Evolutionary conservation across 495 filamentous ascomycete genomes (phyloP).

Genomic region (Hyphodiscus hymeniophilus): DNA sequence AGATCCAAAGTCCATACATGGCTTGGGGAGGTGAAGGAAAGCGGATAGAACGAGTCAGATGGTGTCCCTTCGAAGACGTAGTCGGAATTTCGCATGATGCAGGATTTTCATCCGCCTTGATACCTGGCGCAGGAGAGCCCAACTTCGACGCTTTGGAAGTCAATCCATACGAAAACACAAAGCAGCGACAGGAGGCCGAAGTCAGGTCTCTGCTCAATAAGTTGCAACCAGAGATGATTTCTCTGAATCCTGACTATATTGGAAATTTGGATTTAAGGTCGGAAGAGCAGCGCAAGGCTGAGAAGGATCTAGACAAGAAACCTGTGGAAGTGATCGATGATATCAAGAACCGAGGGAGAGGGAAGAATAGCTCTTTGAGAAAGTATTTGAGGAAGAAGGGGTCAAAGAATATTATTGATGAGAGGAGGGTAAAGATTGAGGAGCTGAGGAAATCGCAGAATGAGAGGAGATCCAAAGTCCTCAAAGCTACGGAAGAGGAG

Average conservation of each 20-base stretch:
- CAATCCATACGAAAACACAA: conserved; percentile 94
- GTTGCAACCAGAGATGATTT: conserved; percentile 94
- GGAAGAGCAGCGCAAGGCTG: conserved; percentile 60
- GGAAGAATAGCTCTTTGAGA: conserved; percentile 84
- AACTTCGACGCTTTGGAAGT: conserved; percentile 91
- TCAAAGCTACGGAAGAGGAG: conserved; percentile 52
- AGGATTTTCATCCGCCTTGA: conserved; percentile 81
- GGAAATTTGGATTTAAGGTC: conserved; percentile 75
- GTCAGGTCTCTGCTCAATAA: conserved; percentile 85
- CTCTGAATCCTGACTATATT: conserved; percentile 81
- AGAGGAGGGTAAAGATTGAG: conserved; percentile 63
- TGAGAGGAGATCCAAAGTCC: conserved; percentile 51
- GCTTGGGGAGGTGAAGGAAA: conserved; percentile 83
- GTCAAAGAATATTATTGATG: conserved; percentile 85
- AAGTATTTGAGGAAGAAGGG: conserved; percentile 87
- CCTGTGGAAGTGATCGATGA: conserved; percentile 62
- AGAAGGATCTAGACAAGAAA: conserved; percentile 66
- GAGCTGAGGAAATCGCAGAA: conserved; percentile 56
- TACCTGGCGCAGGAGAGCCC: conserved; percentile 90
- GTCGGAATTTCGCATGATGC: conserved; percentile 76
- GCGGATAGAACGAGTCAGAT: conserved; percentile 68
- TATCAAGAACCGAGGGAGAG: conserved; percentile 63
- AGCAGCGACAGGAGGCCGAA: conserved; percentile 90
- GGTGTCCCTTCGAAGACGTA: conserved; percentile 94
- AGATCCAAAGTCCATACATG: conserved; percentile 86